Conservation (phyloP, 345 rosid genomes). For the Nasturtium officinale region DNA sequence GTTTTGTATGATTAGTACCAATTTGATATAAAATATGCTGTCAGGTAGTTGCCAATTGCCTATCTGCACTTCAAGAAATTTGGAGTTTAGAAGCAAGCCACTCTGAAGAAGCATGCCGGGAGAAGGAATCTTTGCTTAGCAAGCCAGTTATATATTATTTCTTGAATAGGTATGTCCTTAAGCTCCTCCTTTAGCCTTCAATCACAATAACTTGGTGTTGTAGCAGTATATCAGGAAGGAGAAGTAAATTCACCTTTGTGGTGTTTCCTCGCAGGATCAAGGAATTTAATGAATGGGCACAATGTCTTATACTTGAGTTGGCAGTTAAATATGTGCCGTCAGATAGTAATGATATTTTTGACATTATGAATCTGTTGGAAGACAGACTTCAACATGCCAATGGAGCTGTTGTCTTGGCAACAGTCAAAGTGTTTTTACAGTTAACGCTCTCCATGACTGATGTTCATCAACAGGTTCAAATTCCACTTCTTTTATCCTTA, state of each 20-base stretch:
- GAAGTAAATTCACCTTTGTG: slow-evolving; percentile 1
- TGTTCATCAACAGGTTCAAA: slow-evolving; percentile 91
- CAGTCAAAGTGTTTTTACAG: slow-evolving; percentile 83
- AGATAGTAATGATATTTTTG: slow-evolving; percentile 89
- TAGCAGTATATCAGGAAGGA: slow-evolving; percentile 1
- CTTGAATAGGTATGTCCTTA: slow-evolving; percentile 68
- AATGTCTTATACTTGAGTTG: slow-evolving; percentile 93
- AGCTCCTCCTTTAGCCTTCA: slow-evolving; percentile 17
- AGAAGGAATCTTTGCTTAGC: slow-evolving; percentile 80
- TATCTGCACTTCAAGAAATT: slow-evolving; percentile 91
- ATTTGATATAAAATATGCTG: slow-evolving; percentile 25
- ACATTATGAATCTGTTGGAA: slow-evolving; percentile 97
- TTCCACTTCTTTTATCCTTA: slow-evolving; percentile 20
- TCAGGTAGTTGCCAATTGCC: slow-evolving; percentile 92
- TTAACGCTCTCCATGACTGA: slow-evolving; percentile 92
- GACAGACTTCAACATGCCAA: slow-evolving; percentile 99
- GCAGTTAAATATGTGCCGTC: slow-evolving; percentile 84
- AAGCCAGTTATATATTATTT: slow-evolving; percentile 71
- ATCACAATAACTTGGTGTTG: slow-evolving; percentile 14
- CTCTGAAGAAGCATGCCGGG: slow-evolving; percentile 87
- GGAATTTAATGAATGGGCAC: slow-evolving; percentile 97
- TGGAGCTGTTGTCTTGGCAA: slow-evolving; percentile 97
- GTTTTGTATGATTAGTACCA: slow-evolving; percentile 6
- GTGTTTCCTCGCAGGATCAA: slow-evolving; percentile 66
- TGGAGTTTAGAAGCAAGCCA: slow-evolving; percentile 84